A percentile compares a stretch with the other conserved stretches of the same genome.
Conservation (phyloP, 2,329 filamentous ascomycete genomes). For the Trichoderma afroharzianum region DNA sequence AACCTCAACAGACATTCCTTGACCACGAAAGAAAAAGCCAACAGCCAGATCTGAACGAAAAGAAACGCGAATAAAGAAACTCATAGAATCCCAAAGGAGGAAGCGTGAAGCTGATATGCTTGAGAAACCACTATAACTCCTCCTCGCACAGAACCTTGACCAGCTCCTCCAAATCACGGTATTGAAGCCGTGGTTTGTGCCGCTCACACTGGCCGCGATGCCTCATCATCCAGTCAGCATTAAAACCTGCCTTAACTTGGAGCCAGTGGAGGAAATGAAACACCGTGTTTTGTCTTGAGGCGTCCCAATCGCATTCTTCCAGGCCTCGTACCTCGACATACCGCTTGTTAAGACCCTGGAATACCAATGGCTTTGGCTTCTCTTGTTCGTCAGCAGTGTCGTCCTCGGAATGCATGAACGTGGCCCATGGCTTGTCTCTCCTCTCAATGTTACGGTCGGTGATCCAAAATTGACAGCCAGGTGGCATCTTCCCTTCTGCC, state of each 20-base stretch:
- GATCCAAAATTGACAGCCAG: not conserved
- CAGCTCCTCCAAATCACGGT: not conserved
- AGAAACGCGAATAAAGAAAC: not conserved
- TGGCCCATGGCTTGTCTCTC: not conserved
- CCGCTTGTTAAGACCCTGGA: not conserved
- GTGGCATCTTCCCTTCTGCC: not conserved
- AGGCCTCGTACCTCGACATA: not conserved
- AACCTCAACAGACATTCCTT: not conserved
- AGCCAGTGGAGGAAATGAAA: constrained; percentile 3
- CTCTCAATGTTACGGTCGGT: not conserved
- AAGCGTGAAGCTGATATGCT: not conserved
- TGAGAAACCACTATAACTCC: not conserved
- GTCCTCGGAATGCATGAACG: not conserved
- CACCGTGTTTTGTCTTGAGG: not conserved
- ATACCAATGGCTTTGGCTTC: not conserved
- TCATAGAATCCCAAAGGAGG: rapidly evolving
- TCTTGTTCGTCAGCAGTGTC: not conserved
- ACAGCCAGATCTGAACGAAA: not conserved
- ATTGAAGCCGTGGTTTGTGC: not conserved
- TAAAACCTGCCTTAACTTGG: not conserved
- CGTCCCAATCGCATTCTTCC: not conserved
- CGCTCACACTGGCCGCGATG: not conserved
- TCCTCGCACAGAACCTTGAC: not conserved
- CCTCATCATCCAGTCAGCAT: not conserved
- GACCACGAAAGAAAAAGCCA: not conserved